Percentiles rank a stretch among this genome's conserved stretches.
phyloP scores from a whole-genome alignment of 225 moss, liverwort and hornwort species.

The Takakia lepidozioides region DNA sequence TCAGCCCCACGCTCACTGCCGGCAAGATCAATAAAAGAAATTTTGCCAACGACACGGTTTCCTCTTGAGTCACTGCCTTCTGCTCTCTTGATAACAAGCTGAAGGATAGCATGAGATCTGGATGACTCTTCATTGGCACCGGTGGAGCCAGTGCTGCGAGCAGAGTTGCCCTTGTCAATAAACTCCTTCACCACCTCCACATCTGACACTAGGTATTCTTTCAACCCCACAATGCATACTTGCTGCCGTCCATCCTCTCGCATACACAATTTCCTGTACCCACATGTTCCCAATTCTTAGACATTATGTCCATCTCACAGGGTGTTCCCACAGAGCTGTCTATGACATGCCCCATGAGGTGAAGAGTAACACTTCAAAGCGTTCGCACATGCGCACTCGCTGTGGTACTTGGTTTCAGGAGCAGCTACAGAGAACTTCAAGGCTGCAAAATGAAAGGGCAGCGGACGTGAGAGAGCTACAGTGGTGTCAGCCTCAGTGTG shows the following conservation, averaged over 20 bases:
- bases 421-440: too few relatives aligned
- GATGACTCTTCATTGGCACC: conserved; percentile 99
- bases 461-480: too few relatives aligned
- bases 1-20: conserved; percentile 99
- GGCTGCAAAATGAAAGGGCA: too few relatives aligned
- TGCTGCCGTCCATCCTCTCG: conserved; percentile 99
- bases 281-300: not conserved
- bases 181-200: conserved; percentile 83
- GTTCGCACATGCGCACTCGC: too few relatives aligned
- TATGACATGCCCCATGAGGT: too few relatives aligned
- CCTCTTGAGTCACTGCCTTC: conserved; percentile 71
- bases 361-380: too few relatives aligned
- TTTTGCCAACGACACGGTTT: conserved; percentile 76
- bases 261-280: conserved; percentile 94
- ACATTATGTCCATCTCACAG: not conserved
- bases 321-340: too few relatives aligned
- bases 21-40: conserved; percentile 83
- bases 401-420: too few relatives aligned
- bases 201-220: conserved; percentile 94
- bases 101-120: conserved; percentile 95
- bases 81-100: conserved; percentile 84
- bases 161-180: conserved; percentile 63
- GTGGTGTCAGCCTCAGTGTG: too few relatives aligned
- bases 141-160: conserved; percentile 87
- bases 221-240: conserved; percentile 97